Percentiles rank a stretch among this genome's conserved stretches.
Conservation (phyloP, 78 protist species). For the Cyanophora paradoxa region DNA sequence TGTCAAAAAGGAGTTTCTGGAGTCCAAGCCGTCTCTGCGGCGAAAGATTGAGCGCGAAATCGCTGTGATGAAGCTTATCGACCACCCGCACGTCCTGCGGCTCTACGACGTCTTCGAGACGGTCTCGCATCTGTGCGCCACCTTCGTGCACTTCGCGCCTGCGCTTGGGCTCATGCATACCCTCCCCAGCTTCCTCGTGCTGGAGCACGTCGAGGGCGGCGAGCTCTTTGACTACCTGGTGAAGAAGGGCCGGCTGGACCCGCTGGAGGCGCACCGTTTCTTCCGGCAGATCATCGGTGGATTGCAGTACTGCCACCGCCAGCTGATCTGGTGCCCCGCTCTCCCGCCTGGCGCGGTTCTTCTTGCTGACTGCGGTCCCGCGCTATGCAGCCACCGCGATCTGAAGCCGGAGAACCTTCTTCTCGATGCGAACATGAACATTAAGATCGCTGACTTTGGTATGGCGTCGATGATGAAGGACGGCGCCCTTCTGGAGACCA, state of each 20-base stretch:
- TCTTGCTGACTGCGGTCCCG: too few species aligned
- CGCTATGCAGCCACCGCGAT: too few species aligned
- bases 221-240: slow-evolving; percentile 83
- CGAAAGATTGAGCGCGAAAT: slow-evolving; percentile 82
- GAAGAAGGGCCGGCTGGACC: slow-evolving; percentile 51
- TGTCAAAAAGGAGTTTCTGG: slow-evolving; percentile 14
- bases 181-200: slow-evolving; percentile 66
- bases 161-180: neutral
- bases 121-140: slow-evolving; percentile 50
- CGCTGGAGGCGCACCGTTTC: slow-evolving; percentile 62
- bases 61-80: slow-evolving; percentile 71
- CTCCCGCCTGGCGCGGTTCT: slow-evolving; percentile 49
- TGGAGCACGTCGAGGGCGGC: slow-evolving; percentile 84
- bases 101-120: slow-evolving; percentile 88
- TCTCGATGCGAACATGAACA: slow-evolving; percentile 7
- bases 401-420: too few species aligned
- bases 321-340: slow-evolving; percentile 46
- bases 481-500: slow-evolving; percentile 21
- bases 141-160: neutral
- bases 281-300: slow-evolving; percentile 78
- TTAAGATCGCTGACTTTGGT: slow-evolving; percentile 68
- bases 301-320: slow-evolving; percentile 77
- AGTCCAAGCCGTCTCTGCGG: slow-evolving; percentile 41
- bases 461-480: slow-evolving; percentile 54
- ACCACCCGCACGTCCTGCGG: slow-evolving; percentile 80